Percentiles rank a stretch among this genome's conserved stretches.
phyloP scores from a whole-genome alignment of 163 green algal species.

The Smithsoniella earleae region DNA sequence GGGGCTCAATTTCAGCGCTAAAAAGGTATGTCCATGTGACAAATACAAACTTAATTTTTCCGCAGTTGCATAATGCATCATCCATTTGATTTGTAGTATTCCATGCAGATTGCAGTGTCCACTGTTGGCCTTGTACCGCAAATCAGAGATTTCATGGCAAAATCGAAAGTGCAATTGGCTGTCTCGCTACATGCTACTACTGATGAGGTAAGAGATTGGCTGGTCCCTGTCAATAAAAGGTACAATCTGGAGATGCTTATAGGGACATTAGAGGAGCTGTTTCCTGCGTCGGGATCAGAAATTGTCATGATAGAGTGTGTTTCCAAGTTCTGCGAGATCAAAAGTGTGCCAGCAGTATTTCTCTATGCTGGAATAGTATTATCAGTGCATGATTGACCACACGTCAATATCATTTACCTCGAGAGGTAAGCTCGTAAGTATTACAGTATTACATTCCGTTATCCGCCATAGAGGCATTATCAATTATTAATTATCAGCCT shows the following conservation, averaged over 20 bases:
- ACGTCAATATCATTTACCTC: too few relatives aligned
- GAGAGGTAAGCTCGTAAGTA: too few relatives aligned
- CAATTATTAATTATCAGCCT: too few relatives aligned
- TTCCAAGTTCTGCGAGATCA: neutral
- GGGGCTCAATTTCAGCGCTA: slow-evolving; percentile 62
- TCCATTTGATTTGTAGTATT: slow-evolving; percentile 34
- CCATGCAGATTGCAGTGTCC: slow-evolving; percentile 74
- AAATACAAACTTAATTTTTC: slow-evolving; percentile 22
- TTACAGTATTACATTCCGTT: too few relatives aligned
- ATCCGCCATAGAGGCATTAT: too few relatives aligned
- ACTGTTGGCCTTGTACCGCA: slow-evolving; percentile 84
- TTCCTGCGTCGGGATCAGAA: slow-evolving; percentile 42
- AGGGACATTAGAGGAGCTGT: slow-evolving; percentile 53
- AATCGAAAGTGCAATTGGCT: slow-evolving; percentile 59
- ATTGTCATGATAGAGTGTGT: slow-evolving; percentile 1
- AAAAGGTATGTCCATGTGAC: slow-evolving; percentile 46
- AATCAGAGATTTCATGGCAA: slow-evolving; percentile 54
- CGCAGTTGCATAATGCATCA: slow-evolving; percentile 45
- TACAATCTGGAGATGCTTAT: slow-evolving; percentile 61
- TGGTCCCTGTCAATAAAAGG: slow-evolving; percentile 82
- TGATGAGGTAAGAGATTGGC: slow-evolving; percentile 69
- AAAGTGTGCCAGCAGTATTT: neutral
- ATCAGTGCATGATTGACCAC: too few relatives aligned
- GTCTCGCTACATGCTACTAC: slow-evolving; percentile 89
- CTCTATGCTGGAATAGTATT: too few relatives aligned